Base-by-base conservation (phyloP, 2,329 filamentous ascomycete genomes). In the Teratosphaeria epicoccoides region DNA sequence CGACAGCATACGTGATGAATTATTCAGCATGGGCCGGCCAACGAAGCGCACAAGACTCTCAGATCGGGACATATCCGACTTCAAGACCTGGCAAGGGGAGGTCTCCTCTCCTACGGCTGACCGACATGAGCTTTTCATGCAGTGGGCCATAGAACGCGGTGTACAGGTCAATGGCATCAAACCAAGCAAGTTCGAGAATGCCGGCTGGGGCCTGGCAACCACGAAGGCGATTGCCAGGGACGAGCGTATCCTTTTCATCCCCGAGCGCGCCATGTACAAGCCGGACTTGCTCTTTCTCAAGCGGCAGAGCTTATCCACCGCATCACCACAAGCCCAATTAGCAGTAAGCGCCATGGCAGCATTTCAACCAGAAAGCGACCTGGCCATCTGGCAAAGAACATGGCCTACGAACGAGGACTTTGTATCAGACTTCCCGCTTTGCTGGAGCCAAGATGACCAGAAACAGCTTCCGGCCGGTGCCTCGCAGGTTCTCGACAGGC, bases 401-500 rank as follows among this genome's bases (percentile, higher is more conserved):
- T 83, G 88, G 71, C 88, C 88, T 0, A 77, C 75, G 0, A 67
- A 69, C 1, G 66, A 72, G 6, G 83, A 87, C 58, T 78, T 94
- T 53, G 61, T 72, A 58, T 65, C 69, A 2, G 76, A 72, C 29
- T 74, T 84, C 70, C 81, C 81, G 0, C 63, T 84, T 2, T 68
- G 78, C 51, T 83, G 79, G 76, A 64, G 72, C 3, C 51, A 63
- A 11, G 55, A 63, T 0, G 58, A 79, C 0, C 72, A 70, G 58
- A 59, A 58, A 51, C 64, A 62, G 24, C 63, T 75, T 1, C 71
- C 71, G 50, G 60, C 65, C 4, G 66, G 66, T 45, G 66, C 66
- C 22, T 59, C 60, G 53, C 63, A 62, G 54, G 63, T 57, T 33
- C 55, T 66, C 1, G 55, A 59, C 17, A 49, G 66, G n/a, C 64